Base-by-base conservation (phyloP, 225 moss, liverwort and hornwort species). In the Thuidium tamariscinum region DNA sequence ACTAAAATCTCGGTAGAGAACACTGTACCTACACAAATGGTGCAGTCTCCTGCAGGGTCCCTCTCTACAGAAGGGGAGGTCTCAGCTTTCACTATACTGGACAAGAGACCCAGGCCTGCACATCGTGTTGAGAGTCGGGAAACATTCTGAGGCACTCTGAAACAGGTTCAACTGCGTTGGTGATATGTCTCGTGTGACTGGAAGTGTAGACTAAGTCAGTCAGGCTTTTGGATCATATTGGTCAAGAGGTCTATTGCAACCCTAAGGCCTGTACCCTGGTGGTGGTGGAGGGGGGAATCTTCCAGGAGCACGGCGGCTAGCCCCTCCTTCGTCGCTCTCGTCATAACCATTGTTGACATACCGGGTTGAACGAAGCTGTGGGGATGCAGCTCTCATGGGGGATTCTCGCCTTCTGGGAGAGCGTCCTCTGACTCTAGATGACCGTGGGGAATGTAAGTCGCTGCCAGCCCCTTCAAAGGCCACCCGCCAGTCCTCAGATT, bases 401-500 rank as follows among this genome's bases (percentile, higher is more conserved):
- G 83, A 87, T 25, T 85, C 88, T 82, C 88, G 78, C 59, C 90
- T 85, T 65, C 88, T 84, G 51, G 91, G 92, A 86, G 88, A 91
- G 5, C 77, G 82, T 54, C 84, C 89, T 82, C 87, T 26, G 9
- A 87, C 81, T 60, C 59, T 61, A 51, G 92, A 74, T 21, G 82
- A 77, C 81, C 91, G 80, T 36, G 92, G 82, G 70, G 93, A 91
- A 37, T 74, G 88, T 26, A 87, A 62, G 55, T 78, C 88, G 89
- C 88, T 91, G 39, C 90, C 98, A 41, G 96, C 98, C 69, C 94
- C 95, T 87, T 98, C 97, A 74, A 98, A 98, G 42, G 96, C 96
- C 73, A 95, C 89, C 67, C 98, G 92, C 98, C 96, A 98, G 84
- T 98, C 98, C 70, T 98, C 98, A 67, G 93, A 83, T 74, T 92